A percentile compares a stretch with the other conserved stretches of the same genome.
These are phyloP conservation scores for Brassica balearica DNA, from an alignment of 441 rosid species.

Conservation along the genomic window DNA sequence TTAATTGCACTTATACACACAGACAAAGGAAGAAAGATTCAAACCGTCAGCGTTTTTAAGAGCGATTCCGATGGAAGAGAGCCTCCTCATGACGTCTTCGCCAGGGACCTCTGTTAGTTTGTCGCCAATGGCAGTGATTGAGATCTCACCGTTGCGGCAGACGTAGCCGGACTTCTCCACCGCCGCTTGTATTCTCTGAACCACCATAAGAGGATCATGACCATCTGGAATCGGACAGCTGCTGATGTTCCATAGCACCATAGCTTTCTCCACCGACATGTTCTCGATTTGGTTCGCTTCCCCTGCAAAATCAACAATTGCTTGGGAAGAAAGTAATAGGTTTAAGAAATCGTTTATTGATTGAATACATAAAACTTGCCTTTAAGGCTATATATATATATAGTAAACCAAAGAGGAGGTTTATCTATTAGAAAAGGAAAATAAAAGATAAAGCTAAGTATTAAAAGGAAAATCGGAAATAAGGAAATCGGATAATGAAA, in stretches of 20 bases:
- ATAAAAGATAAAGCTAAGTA: too few relatives aligned
- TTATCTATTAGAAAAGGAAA: too few relatives aligned
- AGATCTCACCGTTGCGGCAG: not conserved
- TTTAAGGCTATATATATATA: too few relatives aligned
- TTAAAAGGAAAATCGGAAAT: too few relatives aligned
- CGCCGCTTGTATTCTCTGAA: not conserved
- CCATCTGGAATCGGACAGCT: not conserved
- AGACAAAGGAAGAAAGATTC: too few relatives aligned
- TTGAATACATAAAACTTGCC: too few relatives aligned
- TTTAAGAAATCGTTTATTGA: too few relatives aligned
- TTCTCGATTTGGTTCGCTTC: not conserved
- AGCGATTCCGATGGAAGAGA: not conserved
- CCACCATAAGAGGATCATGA: not conserved
- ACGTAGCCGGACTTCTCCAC: not conserved
- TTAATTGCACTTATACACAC: too few relatives aligned
- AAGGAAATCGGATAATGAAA: too few relatives aligned
- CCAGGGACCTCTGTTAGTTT: conserved; percentile 2
- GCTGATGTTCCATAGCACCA: not conserved
- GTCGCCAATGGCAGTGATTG: not conserved
- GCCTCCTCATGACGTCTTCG: not conserved
- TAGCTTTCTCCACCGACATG: not conserved
- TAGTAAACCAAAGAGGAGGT: too few relatives aligned
- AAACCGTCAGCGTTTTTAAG: not conserved
- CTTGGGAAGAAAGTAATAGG: too few relatives aligned
- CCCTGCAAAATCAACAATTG: too few relatives aligned